Evolutionary conservation across 2,329 filamentous ascomycete species (phyloP), one percentile per base, ranked within the genome.

Genomic region (Chaetothyriales sp.): DNA sequence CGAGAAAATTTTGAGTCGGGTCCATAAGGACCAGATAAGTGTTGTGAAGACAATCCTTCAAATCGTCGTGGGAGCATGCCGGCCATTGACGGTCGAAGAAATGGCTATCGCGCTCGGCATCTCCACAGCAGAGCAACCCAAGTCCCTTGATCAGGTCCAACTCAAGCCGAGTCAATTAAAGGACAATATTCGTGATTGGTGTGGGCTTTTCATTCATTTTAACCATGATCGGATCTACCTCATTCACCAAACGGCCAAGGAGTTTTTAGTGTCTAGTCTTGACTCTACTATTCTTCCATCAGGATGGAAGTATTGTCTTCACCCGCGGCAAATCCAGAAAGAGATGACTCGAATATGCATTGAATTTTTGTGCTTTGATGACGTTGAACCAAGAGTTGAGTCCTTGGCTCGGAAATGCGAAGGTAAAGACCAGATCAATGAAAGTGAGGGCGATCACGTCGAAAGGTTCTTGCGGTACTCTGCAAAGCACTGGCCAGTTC

Each of bases 161-260:
- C 47, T 53, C 44, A n/a, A n/a, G n/a, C 43, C 53, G 2, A 44
- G 55, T 9, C 36, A 57, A 8, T 52, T 62, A 3, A 36, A 60
- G 46, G 39, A 49, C 3, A 43, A 46, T 5, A 50, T 69, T 9
- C 53, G 60, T 42, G 49, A 62, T 5, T 51, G 65, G 9, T 70
- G 66, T 50, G 66, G 65, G 0, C 60, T 68, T 5, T 68, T 70
- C 47, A 55, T 70, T 2, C 59, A 49, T 18, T 55, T 70, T n/a
- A 51, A 62, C 1, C 55, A 67, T 44, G 53, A 49, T 3, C 62
- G 52, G 47, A 55, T 70, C 3, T 70, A 66, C 53, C 56, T 70
- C 5, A 55, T 70, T 28, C 67, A 70, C 32, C 65, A 70, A 53
- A 70, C 67, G 1, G 68, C 65, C 0, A 67, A 59, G 49, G 66